Evolutionary conservation across 2,329 filamentous ascomycete species (phyloP), one percentile per base, ranked within the genome.

Genomic region (Ophiocordyceps camponoti-floridani): DNA sequence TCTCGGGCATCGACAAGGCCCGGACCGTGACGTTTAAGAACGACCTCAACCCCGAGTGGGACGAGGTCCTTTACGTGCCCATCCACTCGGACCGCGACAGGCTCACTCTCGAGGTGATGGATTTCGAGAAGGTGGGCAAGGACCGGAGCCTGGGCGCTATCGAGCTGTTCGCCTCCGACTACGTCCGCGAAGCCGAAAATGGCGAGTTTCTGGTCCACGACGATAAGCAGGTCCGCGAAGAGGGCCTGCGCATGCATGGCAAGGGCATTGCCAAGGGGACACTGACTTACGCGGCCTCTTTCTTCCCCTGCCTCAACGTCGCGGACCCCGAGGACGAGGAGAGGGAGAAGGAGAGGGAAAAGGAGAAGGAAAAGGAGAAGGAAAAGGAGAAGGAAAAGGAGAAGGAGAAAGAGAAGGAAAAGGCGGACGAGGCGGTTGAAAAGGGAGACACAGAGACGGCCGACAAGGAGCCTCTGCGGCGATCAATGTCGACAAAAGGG

Each of bases 1-100:
- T 95, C 8, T 94, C 88, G 42, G 89, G 91, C 41, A 79, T 96
- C 46, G 82, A 91, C 58, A 94, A 89, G 61, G 87, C 77, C 10
- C 79, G 88, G 47, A 96, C 91, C 2, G 91, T 98, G 43, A 96
- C 89, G 0, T 94, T 91, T 69, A 80, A 86, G 58, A 98, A 94
- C 64, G 93, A 95, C 49, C 76, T 98, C 47, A 86, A 94, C 58
- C 91, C 91, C 2, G 83, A 91, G 44, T 98, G 84, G 80, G 87
- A 98, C 55, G 91, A 98, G 62, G 79, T 98, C 23, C 74, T 95
- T 19, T 98, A 98, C 57, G 73, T 98, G 1, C 89, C 93, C 1
- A 75, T 98, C 46, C 89, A 95, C 59, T 87, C 81, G 7, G 55
- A 74, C 13, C 81, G 85, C 30, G 91, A 98, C 59, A 86, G 83